phyloP scores from a whole-genome alignment of 768 basidiomycete genomes.

The button mushroom (Agaricus bisporus) region DNA sequence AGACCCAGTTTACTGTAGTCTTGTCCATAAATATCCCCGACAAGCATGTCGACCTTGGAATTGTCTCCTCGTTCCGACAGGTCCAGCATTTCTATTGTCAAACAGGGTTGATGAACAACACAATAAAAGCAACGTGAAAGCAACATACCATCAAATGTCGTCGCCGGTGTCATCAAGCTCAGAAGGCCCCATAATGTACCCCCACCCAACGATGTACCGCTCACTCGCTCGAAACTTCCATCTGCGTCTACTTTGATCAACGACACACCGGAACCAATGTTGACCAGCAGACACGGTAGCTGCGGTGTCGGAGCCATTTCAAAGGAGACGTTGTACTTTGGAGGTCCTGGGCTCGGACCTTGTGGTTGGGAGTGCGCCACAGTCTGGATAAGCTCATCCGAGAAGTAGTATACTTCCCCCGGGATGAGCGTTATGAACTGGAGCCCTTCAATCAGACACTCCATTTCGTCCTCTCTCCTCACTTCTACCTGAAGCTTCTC shows the following conservation, averaged over 20 bases:
- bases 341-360: conserved; percentile 87
- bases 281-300: conserved; percentile 93
- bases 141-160: conserved; percentile 86
- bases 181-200: conserved; percentile 97
- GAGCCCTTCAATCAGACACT: conserved; percentile 92
- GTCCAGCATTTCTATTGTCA: conserved; percentile 81
- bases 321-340: conserved; percentile 84
- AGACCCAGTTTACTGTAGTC: conserved; percentile 94
- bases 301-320: conserved; percentile 80
- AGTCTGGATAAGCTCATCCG: conserved; percentile 88
- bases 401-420: conserved; percentile 97
- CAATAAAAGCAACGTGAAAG: conserved; percentile 4
- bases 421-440: conserved; percentile 96
- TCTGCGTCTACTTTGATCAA: conserved; percentile 97
- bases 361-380: conserved; percentile 35
- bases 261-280: conserved; percentile 96
- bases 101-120: conserved; percentile 9
- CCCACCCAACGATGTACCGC: conserved; percentile 94
- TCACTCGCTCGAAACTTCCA: conserved; percentile 92
- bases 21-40: conserved; percentile 98
- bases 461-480: conserved; percentile 95
- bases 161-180: conserved; percentile 91
- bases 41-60: conserved; percentile 93
- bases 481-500: conserved; percentile 79
- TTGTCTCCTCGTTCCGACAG: conserved; percentile 95